These are phyloP conservation scores for Colletotrichum truncatum DNA, from an alignment of 2,329 filamentous ascomycete genomes.

Conservation along the genomic window DNA sequence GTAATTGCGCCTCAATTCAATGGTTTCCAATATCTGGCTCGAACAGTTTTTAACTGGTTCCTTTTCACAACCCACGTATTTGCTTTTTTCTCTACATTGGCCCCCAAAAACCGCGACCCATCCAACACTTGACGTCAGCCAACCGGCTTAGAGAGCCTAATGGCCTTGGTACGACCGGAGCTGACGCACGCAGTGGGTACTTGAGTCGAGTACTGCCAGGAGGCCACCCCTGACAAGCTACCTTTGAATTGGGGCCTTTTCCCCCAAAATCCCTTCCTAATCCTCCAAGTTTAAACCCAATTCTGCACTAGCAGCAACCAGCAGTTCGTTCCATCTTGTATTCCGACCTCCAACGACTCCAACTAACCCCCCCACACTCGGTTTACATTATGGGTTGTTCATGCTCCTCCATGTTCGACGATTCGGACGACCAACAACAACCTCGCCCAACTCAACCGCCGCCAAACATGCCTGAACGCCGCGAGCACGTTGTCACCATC, in stretches of 20 bases:
- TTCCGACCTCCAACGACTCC: not conserved
- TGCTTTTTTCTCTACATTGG: too few relatives aligned
- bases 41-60: too few relatives aligned
- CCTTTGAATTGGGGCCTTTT: not conserved
- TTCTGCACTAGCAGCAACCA: too few relatives aligned
- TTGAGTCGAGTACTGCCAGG: not conserved
- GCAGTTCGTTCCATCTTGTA: too few relatives aligned
- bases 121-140: slow-evolving; percentile 13
- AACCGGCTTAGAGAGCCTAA: not conserved
- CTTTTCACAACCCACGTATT: too few relatives aligned
- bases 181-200: not conserved
- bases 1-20: too few relatives aligned
- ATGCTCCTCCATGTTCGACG: slow-evolving; percentile 2
- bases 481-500: slow-evolving; percentile 31
- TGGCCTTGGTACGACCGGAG: not conserved
- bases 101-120: too few relatives aligned
- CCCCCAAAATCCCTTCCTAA: not conserved
- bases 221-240: not conserved
- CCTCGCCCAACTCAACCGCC: not conserved
- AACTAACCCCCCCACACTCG: not conserved
- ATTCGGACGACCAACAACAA: slow-evolving; percentile 8
- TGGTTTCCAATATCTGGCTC: too few relatives aligned
- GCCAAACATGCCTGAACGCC: slow-evolving; percentile 32
- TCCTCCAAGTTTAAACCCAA: not conserved
- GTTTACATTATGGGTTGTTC: not conserved